These are phyloP conservation scores for Fusarium secorum DNA, from an alignment of 2,329 filamentous ascomycete genomes.

Conservation along the genomic window DNA sequence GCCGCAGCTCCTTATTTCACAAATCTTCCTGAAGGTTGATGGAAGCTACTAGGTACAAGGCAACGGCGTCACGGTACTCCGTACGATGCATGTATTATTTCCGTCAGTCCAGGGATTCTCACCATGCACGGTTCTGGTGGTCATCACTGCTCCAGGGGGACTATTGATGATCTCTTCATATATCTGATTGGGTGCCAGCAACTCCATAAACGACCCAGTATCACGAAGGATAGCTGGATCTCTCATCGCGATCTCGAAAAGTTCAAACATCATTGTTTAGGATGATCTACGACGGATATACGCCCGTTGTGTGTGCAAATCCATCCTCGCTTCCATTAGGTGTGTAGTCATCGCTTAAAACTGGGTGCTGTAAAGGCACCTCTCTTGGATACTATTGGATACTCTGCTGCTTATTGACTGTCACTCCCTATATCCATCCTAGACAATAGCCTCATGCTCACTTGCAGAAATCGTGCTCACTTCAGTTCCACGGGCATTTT, in stretches of 20 bases:
- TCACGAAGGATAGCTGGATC: background rate
- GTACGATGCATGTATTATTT: background rate
- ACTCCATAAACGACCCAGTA: background rate
- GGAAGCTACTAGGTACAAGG: background rate
- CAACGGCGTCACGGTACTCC: background rate
- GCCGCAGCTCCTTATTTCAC: conserved; percentile 9
- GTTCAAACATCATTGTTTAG: background rate
- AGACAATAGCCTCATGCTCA: conserved; percentile 5
- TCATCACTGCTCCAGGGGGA: background rate
- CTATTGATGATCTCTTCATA: conserved; percentile 2
- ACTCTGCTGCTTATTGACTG: background rate
- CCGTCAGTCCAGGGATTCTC: conserved; percentile 2
- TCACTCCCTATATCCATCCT: background rate
- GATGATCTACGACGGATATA: conserved; percentile 8
- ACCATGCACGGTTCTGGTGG: background rate
- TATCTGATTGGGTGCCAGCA: background rate
- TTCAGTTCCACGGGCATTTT: conserved; percentile 8
- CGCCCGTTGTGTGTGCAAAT: background rate
- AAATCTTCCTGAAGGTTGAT: conserved; percentile 9
- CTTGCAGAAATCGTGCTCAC: background rate
- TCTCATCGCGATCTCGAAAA: background rate
- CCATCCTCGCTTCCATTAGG: background rate
- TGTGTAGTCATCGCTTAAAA: conserved; percentile 1
- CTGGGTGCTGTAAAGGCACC: background rate
- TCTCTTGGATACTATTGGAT: background rate